Percentiles rank a stretch among this genome's conserved stretches.
Evolutionary conservation across 331 rosid species (phyloP).

Genomic region (Malus hybrid): DNA sequence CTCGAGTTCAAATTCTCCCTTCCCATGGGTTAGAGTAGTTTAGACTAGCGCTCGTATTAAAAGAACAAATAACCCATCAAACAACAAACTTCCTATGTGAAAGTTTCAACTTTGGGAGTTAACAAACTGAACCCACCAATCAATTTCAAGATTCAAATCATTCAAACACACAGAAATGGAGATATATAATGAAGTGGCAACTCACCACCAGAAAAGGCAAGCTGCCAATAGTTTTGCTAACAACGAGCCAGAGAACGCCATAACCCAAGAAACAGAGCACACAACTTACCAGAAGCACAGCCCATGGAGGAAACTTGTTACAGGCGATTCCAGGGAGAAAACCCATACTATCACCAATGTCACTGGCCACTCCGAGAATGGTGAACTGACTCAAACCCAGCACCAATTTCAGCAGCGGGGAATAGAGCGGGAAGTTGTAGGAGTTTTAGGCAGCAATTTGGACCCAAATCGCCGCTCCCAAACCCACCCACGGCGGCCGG

Average conservation of each 20-base stretch:
- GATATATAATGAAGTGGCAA: neutral
- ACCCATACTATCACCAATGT: slow-evolving; percentile 64
- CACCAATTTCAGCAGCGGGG: slow-evolving; percentile 60
- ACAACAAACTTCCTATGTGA: neutral
- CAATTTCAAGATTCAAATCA: neutral
- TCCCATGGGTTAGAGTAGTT: too few species aligned
- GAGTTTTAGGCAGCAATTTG: slow-evolving; percentile 50
- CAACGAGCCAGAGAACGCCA: slow-evolving; percentile 48
- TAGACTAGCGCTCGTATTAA: too few species aligned
- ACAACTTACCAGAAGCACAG: slow-evolving; percentile 56
- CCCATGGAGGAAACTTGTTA: slow-evolving; percentile 47
- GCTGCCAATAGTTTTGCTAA: slow-evolving; percentile 33
- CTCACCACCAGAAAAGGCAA: slow-evolving; percentile 55
- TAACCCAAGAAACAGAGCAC: slow-evolving; percentile 51
- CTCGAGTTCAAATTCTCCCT: too few species aligned
- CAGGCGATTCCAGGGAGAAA: slow-evolving; percentile 73
- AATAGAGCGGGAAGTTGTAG: slow-evolving; percentile 66
- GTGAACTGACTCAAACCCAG: slow-evolving; percentile 68
- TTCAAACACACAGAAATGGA: neutral
- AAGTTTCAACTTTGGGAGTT: neutral
- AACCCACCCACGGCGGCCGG: slow-evolving; percentile 90
- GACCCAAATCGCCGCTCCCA: slow-evolving; percentile 80
- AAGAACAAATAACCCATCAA: neutral
- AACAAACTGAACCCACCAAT: neutral
- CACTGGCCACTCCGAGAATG: slow-evolving; percentile 73